Percentiles rank a stretch among this genome's conserved stretches.
These are phyloP conservation scores for Leptomonas pyrrhocoris DNA, from an alignment of 208 protist species.

Conservation along the genomic window DNA sequence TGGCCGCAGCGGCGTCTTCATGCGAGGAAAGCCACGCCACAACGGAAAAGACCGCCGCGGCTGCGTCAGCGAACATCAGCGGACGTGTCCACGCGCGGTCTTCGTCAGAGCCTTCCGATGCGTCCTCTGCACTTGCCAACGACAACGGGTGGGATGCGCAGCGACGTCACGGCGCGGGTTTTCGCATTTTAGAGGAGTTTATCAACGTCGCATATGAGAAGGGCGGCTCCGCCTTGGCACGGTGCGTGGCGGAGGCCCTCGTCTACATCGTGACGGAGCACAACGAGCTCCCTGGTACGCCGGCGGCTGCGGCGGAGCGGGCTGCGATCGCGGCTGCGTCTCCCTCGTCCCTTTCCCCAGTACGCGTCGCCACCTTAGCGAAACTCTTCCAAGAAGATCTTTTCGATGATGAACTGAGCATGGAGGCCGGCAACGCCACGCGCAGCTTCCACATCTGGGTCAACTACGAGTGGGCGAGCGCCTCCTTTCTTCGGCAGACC, in stretches of 20 bases:
- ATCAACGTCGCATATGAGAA: not conserved
- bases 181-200: slow-evolving; percentile 20
- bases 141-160: not conserved
- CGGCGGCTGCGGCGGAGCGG: not conserved
- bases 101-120: not conserved
- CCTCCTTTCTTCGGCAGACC: slow-evolving; percentile 64
- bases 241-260: slow-evolving; percentile 13
- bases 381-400: slow-evolving; percentile 30
- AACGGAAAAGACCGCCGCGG: not conserved
- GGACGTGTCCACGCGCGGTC: slow-evolving; percentile 8
- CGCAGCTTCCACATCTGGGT: slow-evolving; percentile 69
- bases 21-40: not conserved
- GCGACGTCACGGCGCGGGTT: slow-evolving; percentile 22
- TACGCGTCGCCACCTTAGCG: slow-evolving; percentile 24
- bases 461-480: slow-evolving; percentile 62
- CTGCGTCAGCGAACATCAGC: not conserved
- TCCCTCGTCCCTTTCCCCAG: not conserved
- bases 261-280: slow-evolving; percentile 1
- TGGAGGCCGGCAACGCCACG: slow-evolving; percentile 59
- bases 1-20: not conserved
- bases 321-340: not conserved
- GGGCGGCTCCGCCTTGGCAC: slow-evolving; percentile 6
- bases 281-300: not conserved
- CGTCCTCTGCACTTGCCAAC: not conserved
- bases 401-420: slow-evolving; percentile 23